Percentiles rank a stretch among this genome's conserved stretches.
Evolutionary conservation across 805 yeast genomes (phyloP).

Genomic region (Starmera pachycereana): DNA sequence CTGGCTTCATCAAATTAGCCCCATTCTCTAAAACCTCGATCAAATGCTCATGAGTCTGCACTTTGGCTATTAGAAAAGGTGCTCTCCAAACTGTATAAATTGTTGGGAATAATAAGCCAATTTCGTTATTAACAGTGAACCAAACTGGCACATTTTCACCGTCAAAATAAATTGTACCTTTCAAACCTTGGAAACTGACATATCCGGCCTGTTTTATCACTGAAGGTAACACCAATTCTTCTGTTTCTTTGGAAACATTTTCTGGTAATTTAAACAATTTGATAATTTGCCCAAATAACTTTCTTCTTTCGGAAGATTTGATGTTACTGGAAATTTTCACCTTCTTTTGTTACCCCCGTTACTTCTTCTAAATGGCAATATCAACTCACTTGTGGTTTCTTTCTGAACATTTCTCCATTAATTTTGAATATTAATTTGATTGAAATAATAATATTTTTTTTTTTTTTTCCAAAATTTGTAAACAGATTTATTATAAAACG

Average conservation of each 20-base stretch:
- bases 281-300: slow-evolving; percentile 34
- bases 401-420: slow-evolving; percentile 37
- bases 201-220: slow-evolving; percentile 52
- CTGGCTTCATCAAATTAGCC: slow-evolving; percentile 75
- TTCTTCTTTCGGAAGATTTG: slow-evolving; percentile 71
- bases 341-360: slow-evolving; percentile 12
- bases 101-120: slow-evolving; percentile 44
- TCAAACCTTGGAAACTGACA: slow-evolving; percentile 35
- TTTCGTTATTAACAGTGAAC: slow-evolving; percentile 47
- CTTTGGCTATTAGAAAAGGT: slow-evolving; percentile 55
- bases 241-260: slow-evolving; percentile 16
- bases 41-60: slow-evolving; percentile 66
- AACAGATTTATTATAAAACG: no score
- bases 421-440: no score
- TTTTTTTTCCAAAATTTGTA: no score
- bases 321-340: slow-evolving; percentile 70
- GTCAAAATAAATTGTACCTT: slow-evolving; percentile 61
- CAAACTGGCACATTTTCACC: slow-evolving; percentile 60
- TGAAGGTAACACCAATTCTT: slow-evolving; percentile 13
- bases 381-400: slow-evolving; percentile 31
- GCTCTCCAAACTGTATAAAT: slow-evolving; percentile 62
- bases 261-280: slow-evolving; percentile 29
- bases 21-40: slow-evolving; percentile 63
- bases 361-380: neutral
- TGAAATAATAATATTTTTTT: no score